A percentile compares a stretch with the other conserved stretches of the same genome.
Conservation (phyloP, 2,329 filamentous ascomycete genomes). For the Colletotrichum chlorophyti region DNA sequence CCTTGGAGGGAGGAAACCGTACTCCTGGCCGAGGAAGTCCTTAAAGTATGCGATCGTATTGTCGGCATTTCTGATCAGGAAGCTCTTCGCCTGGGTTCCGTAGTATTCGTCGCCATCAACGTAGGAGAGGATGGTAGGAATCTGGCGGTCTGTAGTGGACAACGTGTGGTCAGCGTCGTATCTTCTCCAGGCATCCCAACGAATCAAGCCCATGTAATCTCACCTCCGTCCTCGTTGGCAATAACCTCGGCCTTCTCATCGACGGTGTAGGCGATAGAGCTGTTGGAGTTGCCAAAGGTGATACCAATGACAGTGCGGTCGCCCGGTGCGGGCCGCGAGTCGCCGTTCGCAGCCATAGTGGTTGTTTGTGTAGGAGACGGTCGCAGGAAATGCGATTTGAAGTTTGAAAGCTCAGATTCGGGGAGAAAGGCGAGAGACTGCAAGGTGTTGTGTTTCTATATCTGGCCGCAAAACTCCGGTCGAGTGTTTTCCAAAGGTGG, state of each 20-base stretch:
- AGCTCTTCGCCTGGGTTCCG: conserved; percentile 91
- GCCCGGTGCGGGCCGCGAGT: conserved; percentile 55
- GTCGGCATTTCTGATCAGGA: conserved; percentile 88
- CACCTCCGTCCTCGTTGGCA: conserved; percentile 95
- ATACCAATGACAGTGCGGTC: conserved; percentile 86
- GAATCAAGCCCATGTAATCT: conserved; percentile 47
- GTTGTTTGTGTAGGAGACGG: too few species aligned
- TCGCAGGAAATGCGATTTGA: conserved; percentile 7
- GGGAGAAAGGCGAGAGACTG: not conserved
- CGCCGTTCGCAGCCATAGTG: conserved; percentile 59
- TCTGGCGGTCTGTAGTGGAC: conserved; percentile 80
- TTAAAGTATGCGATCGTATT: conserved; percentile 97
- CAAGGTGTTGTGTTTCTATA: not conserved
- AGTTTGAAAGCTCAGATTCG: not conserved
- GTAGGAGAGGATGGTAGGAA: conserved; percentile 93
- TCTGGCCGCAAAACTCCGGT: too few species aligned
- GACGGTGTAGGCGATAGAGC: conserved; percentile 90
- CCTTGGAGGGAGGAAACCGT: conserved; percentile 42
- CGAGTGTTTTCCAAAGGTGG: conserved; percentile 15
- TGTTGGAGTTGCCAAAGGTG: conserved; percentile 98
- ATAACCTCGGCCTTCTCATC: conserved; percentile 98
- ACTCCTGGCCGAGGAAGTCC: conserved; percentile 95
- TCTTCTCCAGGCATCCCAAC: not conserved
- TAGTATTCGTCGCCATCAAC: conserved; percentile 96
- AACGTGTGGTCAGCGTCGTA: conserved; percentile 18